Base-by-base conservation (phyloP, 352 stramenopile genomes). In the Phytophthora rubi region DNA sequence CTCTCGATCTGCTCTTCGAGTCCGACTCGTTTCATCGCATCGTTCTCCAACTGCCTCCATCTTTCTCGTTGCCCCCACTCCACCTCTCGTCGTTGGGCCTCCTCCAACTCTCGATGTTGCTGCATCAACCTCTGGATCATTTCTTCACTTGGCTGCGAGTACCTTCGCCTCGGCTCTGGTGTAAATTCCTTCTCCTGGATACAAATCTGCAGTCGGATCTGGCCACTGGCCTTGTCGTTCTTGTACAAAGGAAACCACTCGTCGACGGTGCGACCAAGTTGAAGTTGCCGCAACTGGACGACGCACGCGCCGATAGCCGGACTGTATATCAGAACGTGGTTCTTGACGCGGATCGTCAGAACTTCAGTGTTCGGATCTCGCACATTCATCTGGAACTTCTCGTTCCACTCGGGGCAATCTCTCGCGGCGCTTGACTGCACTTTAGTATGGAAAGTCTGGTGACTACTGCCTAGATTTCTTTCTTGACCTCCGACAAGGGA, bases 281-380 rank as follows among this genome's bases (percentile, higher is more conserved):
- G 68, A 58, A 91, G 58, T 60, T 90, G 74, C 58, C 81, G 72
- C 39, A 93, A 65, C 13, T 78, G 73, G 35, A 93, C 81, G 16
- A 77, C 82, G 42, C 82, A 90, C 10, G 82, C 79, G 18, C 83
- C 86, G 49, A 93, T 78, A 1, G 75, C 77, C 44, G 83, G 83
- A 54, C 81, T 86, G 69, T 89, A 90, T 32, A 93, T 28, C 72
- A 85, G 64, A 60, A 87, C 71, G 49, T 92, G 83, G 59, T 73
- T 90, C 78, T 92, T 93, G 26, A 92, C 82, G 45, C 86, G 86
- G 66, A 93, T 85, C 37, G 79, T 91, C 26, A 93, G 53, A 18
- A 92, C 77, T 62, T 91, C 77, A 12, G 70, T 74, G 18, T 65
- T 62, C 3, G 83, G 78, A 32, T 90, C 71, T 15, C 70, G 68